Conservation (phyloP, 2,329 filamentous ascomycete species). For the Epichloe aotearoae region DNA sequence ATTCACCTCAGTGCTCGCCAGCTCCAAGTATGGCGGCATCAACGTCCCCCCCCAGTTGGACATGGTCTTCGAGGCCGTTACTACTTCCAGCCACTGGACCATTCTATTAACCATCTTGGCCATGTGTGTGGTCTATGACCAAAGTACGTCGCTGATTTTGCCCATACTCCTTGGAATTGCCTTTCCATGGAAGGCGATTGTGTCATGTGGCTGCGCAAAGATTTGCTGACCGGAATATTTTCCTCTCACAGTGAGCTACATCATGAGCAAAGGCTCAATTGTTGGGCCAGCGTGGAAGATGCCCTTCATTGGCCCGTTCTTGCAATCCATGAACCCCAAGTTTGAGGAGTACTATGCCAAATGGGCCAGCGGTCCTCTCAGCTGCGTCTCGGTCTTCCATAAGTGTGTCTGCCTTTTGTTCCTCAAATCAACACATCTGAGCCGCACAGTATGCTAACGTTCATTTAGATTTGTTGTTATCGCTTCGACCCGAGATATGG, state of each 20-base stretch:
- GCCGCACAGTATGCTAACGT: background rate
- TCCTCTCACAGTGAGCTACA: conserved; percentile 50
- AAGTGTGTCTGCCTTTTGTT: conserved; percentile 48
- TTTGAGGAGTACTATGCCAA: conserved; percentile 86
- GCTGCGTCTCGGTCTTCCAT: conserved; percentile 98
- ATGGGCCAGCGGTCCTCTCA: conserved; percentile 82
- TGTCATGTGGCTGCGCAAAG: background rate
- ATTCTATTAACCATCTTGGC: conserved; percentile 58
- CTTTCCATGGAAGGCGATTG: background rate
- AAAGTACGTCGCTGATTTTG: conserved; percentile 50
- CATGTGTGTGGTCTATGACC: conserved; percentile 70
- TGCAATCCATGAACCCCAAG: conserved; percentile 81
- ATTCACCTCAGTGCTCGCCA: conserved; percentile 57
- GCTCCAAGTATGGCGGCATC: conserved; percentile 37
- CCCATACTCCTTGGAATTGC: background rate
- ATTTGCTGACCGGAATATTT: background rate
- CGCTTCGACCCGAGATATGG: conserved; percentile 86
- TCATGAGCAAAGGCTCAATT: conserved; percentile 62
- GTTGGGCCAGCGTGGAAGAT: conserved; percentile 62
- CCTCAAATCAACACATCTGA: background rate
- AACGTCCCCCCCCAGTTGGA: conserved; percentile 44
- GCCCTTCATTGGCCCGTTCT: conserved; percentile 89
- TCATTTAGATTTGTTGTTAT: conserved; percentile 78
- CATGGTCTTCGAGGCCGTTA: conserved; percentile 39
- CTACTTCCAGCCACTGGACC: conserved; percentile 46